Percentiles rank a stretch among this genome's conserved stretches.
phyloP scores from a whole-genome alignment of 2,329 filamentous ascomycete genomes.

The Fusarium abutilonis region DNA sequence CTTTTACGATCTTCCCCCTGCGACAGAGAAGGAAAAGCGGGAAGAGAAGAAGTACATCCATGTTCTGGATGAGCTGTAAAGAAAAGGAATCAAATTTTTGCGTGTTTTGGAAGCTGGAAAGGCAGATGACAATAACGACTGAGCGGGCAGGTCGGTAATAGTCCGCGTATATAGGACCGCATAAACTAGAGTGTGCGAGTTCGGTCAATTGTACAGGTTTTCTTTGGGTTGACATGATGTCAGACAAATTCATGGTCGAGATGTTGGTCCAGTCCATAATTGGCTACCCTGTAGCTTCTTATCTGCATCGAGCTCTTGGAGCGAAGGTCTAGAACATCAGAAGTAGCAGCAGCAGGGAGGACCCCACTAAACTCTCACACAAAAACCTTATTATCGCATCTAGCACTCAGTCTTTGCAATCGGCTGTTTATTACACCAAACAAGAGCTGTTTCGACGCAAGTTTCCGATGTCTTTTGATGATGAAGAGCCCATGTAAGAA shows the following conservation, averaged over 20 bases:
- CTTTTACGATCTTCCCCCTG: conserved; percentile 92
- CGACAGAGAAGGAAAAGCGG: conserved; percentile 91
- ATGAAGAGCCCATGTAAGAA: conserved; percentile 61
- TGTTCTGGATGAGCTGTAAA: conserved; percentile 85
- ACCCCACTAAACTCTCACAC: conserved; percentile 33
- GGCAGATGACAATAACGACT: conserved; percentile 23
- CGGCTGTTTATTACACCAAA: not conserved
- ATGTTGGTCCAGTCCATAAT: not conserved
- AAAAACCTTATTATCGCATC: conserved; percentile 18
- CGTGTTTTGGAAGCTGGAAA: conserved; percentile 31
- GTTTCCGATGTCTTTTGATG: conserved; percentile 48
- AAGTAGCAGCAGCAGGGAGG: conserved; percentile 6
- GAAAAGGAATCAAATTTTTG: conserved; percentile 28
- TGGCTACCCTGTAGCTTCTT: conserved; percentile 31
- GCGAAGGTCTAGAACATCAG: conserved; percentile 15
- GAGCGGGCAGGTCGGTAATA: conserved; percentile 36
- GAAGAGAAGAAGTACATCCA: conserved; percentile 98
- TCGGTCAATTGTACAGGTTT: conserved; percentile 48
- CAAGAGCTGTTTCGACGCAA: conserved; percentile 11
- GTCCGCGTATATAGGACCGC: conserved; percentile 48
- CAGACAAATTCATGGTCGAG: not conserved
- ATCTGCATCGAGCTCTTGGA: not conserved
- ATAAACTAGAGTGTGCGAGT: conserved; percentile 46
- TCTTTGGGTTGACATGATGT: conserved; percentile 36
- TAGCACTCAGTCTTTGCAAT: not conserved